These are phyloP conservation scores for Chalara sp. DNA, from an alignment of 2,329 filamentous ascomycete genomes.

Conservation along the genomic window DNA sequence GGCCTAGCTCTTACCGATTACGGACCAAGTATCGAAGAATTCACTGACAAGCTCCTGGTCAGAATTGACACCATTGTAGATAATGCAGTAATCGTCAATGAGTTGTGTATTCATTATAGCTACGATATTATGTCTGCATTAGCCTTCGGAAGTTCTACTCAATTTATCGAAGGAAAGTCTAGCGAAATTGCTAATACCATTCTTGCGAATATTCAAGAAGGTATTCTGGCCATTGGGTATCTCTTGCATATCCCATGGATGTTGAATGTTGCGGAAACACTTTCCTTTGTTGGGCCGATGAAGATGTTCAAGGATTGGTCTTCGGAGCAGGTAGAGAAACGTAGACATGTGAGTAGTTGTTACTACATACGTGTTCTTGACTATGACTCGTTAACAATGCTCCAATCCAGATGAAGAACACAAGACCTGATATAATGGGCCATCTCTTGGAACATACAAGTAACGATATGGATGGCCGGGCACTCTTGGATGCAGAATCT, in stretches of 20 bases:
- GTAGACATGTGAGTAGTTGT: neutral
- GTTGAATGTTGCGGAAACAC: constrained; percentile 7
- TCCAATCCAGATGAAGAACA: constrained; percentile 1
- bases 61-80: constrained; percentile 3
- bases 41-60: constrained; percentile 7
- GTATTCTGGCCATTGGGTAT: constrained; percentile 6
- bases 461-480: neutral
- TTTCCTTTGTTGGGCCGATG: constrained; percentile 13
- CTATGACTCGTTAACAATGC: neutral
- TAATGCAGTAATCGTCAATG: constrained; percentile 5
- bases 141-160: constrained; percentile 7
- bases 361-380: neutral
- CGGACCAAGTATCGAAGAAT: constrained; percentile 8
- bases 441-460: constrained; percentile 7
- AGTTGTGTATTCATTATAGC: constrained; percentile 8
- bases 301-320: constrained; percentile 10
- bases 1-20: constrained; percentile 4
- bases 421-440: constrained; percentile 13
- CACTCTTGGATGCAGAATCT: constrained; percentile 6
- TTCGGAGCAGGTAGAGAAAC: constrained; percentile 7
- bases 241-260: constrained; percentile 13
- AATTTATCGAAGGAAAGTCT: constrained; percentile 9
- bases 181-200: constrained; percentile 4
- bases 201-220: constrained; percentile 8
- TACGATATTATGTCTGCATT: constrained; percentile 13